phyloP scores from a whole-genome alignment of 2,329 filamentous ascomycete genomes.

The Aspergillus amoenus region DNA sequence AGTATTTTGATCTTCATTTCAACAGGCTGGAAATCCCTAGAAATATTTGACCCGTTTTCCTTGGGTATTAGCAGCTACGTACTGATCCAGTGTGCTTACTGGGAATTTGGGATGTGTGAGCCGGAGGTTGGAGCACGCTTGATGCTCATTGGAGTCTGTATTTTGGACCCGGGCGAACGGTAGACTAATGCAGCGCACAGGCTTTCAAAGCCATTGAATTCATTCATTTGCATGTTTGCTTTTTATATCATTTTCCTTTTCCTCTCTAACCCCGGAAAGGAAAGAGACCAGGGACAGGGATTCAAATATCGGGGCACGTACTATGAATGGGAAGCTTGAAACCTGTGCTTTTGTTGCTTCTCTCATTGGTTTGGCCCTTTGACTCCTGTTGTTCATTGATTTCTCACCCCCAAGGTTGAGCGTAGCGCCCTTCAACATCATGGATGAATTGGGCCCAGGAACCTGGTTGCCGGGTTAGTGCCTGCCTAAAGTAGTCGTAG shows the following conservation, averaged over 20 bases:
- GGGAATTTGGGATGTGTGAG: background rate
- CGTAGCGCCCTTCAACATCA: background rate
- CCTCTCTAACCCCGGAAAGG: background rate
- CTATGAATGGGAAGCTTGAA: background rate
- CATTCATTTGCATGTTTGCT: background rate
- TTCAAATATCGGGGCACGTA: background rate
- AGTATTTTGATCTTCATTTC: background rate
- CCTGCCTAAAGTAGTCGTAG: background rate
- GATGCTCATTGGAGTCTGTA: background rate
- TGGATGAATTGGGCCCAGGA: background rate
- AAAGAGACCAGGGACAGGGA: background rate
- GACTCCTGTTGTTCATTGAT: background rate
- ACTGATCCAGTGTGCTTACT: background rate
- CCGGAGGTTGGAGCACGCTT: background rate
- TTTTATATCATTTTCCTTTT: background rate
- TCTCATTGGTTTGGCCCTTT: background rate
- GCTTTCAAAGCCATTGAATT: background rate
- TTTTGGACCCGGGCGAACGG: slow-evolving; percentile 3
- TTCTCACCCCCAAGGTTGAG: background rate
- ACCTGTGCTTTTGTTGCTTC: background rate
- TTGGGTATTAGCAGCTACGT: background rate
- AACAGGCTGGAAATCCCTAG: background rate
- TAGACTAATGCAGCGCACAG: slow-evolving; percentile 7
- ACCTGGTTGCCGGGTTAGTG: slow-evolving; percentile 3
- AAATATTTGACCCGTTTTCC: background rate